Base-by-base conservation (phyloP, 2,329 filamentous ascomycete species). In the Paracamarosporium sp. region DNA sequence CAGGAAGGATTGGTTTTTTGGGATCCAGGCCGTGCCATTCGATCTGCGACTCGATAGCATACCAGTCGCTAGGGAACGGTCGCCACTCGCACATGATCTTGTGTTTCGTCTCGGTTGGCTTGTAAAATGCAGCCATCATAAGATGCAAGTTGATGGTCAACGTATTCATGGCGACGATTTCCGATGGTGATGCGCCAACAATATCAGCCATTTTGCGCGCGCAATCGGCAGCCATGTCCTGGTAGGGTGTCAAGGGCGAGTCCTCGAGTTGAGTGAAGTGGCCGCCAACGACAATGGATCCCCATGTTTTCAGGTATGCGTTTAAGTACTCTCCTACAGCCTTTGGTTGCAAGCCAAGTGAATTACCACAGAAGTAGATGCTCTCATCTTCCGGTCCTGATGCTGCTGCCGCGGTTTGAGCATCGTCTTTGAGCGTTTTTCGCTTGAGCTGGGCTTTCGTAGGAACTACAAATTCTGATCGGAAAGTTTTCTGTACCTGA, bases 301-400 rank as follows among this genome's bases (percentile, higher is more conserved):
- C 89, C 93, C 93, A 97, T 20, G 91, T 92, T 61, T 89, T 85
- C 1, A 96, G 83, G 66, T 95, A 92, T 4, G 87, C 84, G 33
- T 88, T 81, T 61, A 96, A 77, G 62, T 91, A 86, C n/a, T 83
- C 78, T 15, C 85, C 81, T 0, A 89, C 86, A 5, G 85, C 85
- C 61, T 85, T 87, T 27, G 93, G 92, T 74, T 96, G 93, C 1
- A 93, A 85, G 33, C 93, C 93, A 1, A 97, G 83, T 0, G 92
- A 96, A 79, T 97, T 96, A 53, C 93, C 93, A 65, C 92, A 94
- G 61, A 97, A 88, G 76, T 97, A 97, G 55, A 91, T 88, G 61
- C 82, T 84, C 52, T 79, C 77, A 12, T 82, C 69, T 8, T 74
- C 73, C 9, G 68, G 61, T n/a, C 75, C 67, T 40, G 74, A 74